These are phyloP conservation scores for Ophiosphaerella herpotricha DNA, from an alignment of 2,329 filamentous ascomycete species.

Conservation along the genomic window DNA sequence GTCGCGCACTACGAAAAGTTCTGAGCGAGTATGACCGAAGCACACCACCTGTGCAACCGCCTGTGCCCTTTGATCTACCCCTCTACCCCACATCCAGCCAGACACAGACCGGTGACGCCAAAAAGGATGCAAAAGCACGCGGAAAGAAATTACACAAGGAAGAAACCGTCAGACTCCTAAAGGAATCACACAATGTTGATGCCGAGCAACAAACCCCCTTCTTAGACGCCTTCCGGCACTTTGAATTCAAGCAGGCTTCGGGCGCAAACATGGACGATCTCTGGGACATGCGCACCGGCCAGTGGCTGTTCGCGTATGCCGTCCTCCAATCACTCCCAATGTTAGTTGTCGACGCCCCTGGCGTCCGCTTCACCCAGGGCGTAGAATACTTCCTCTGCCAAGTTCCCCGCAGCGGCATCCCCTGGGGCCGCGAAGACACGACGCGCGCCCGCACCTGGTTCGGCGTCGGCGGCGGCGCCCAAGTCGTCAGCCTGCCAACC, in stretches of 20 bases:
- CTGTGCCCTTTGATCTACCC: conserved; percentile 88
- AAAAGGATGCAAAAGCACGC: conserved; percentile 75
- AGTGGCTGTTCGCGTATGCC: conserved; percentile 82
- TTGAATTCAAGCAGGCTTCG: conserved; percentile 70
- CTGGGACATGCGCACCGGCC: conserved; percentile 71
- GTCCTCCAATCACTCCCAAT: conserved; percentile 78
- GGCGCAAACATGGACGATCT: conserved; percentile 69
- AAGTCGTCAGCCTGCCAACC: conserved; percentile 65
- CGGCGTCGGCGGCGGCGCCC: conserved; percentile 69
- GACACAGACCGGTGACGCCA: conserved; percentile 67
- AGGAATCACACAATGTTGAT: conserved; percentile 80
- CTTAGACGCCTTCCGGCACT: conserved; percentile 69
- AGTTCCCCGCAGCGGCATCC: conserved; percentile 71
- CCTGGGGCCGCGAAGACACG: conserved; percentile 71
- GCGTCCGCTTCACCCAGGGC: conserved; percentile 68
- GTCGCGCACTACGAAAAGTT: conserved; percentile 73
- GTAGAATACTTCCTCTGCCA: conserved; percentile 85
- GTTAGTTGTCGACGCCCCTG: conserved; percentile 76
- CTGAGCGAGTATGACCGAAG: conserved; percentile 88
- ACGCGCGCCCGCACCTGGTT: conserved; percentile 69
- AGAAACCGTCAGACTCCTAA: conserved; percentile 76
- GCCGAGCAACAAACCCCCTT: conserved; percentile 66
- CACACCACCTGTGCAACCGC: conserved; percentile 85
- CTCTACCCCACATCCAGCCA: conserved; percentile 71
- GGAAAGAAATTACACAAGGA: conserved; percentile 75